Base-by-base conservation (phyloP, 2,329 filamentous ascomycete genomes). In the Tolypocladium album region DNA sequence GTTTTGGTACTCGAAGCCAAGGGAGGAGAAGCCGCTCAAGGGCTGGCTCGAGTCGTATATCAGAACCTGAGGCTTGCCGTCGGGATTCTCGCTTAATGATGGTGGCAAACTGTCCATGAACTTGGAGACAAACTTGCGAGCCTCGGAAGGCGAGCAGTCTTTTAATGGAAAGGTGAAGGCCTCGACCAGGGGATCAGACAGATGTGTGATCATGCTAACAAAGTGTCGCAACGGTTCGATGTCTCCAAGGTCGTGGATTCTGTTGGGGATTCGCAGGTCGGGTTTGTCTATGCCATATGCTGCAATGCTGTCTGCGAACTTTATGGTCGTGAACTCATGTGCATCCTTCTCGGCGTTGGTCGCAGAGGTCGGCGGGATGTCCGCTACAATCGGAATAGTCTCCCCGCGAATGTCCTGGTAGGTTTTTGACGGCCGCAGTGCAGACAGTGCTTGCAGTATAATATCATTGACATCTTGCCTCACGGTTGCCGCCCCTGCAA, bases 211-310 rank as follows among this genome's bases (percentile, higher is more conserved):
- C 80, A 91, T 96, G 67, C 79, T 76, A 50, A 89, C 79, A 15
- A 96, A 87, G 60, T 88, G 9, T 84, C 81, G 5, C 89, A 70
- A 71, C 1, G 69, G 66, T 1, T 70, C 76, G 60, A 88, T 73
- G 62, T 87, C 75, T 24, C 88, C 85, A 45, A 96, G 78, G 1
- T 78, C 58, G 76, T 78, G 62, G 13, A 95, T 90, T 68, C 83
- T 75, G 34, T 85, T 86, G 1, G 84, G 82, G 43, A 92, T 88
- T 22, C 94, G 85, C 12, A 93, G 76, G 69, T 99, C 94, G 4
- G 94, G 94, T 72, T 99, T 99, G 73, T 99, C 94, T 5, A 86
- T 89, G 13, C 94, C 94, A 68, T 92, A 96, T 3, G 75, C 78
- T 1, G 81, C 76, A 87, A 99, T 97, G 22, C 88, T 71, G 2